Conservation (phyloP, 495 filamentous ascomycete species). For the Penicillium nucicola region DNA sequence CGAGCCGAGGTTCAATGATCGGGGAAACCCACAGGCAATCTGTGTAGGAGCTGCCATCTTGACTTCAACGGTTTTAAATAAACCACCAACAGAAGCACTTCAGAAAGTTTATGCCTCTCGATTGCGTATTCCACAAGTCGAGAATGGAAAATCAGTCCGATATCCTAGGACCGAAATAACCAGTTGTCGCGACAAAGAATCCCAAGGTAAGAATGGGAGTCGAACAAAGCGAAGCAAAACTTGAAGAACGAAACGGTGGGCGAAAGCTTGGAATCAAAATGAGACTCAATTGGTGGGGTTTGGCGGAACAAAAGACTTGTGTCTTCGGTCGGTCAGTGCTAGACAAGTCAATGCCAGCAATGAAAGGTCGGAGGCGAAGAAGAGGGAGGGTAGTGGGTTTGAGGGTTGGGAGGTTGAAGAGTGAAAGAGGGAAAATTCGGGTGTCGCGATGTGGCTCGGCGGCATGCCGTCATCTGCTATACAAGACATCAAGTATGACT, state of each 20-base stretch:
- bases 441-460: constrained; percentile 20
- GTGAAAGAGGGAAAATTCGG: constrained; percentile 34
- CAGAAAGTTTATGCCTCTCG: background rate
- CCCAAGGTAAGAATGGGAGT: constrained; percentile 1
- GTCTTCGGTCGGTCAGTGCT: constrained; percentile 34
- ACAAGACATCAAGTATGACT: background rate
- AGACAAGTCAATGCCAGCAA: constrained; percentile 57
- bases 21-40: constrained; percentile 68
- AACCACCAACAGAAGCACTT: constrained; percentile 5
- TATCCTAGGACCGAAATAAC: background rate
- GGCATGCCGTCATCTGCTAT: constrained; percentile 28
- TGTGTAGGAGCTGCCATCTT: constrained; percentile 83
- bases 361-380: constrained; percentile 31
- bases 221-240: constrained; percentile 4
- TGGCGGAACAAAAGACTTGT: constrained; percentile 8
- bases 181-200: background rate
- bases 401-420: constrained; percentile 29
- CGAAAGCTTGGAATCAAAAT: background rate
- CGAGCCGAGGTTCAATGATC: too few species aligned
- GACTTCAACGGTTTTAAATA: constrained; percentile 20
- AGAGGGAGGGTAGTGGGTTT: constrained; percentile 24
- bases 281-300: constrained; percentile 23
- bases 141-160: background rate
- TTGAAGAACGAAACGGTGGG: background rate
- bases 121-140: background rate